Base-by-base conservation (phyloP, 2,329 filamentous ascomycete genomes). In the Pseudocercospora macadamiae region DNA sequence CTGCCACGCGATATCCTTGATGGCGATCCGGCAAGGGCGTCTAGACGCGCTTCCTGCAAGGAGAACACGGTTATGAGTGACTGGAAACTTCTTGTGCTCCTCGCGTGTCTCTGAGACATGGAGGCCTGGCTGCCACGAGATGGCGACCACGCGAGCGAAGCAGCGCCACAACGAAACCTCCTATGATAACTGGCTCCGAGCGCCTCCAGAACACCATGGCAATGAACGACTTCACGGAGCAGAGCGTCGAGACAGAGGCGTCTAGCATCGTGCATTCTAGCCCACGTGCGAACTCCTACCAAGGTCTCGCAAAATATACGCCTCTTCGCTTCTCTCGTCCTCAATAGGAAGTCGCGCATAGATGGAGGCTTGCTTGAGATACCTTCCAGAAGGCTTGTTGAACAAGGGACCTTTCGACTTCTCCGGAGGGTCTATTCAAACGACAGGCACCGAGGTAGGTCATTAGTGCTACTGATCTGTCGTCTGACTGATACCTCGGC, bases 311-410 rank as follows among this genome's bases (percentile, higher is more conserved):
- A 18, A 34, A 21, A 1, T 25, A 4, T 34, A 19, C 49, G 49
- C 49, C 49, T 52, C 49, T 34, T 49, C 51, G 51, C 51, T 53
- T 53, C 51, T 26, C 6, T 23, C 18, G 51, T 16, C 51, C 51
- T 16, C 4, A 53, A 37, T n/a, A 28, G 51, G 51, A 53, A 53
- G 36, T 42, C 51, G 28, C 51, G 36, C 47, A 34, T 49, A 49
- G 23, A 30, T 30, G 30, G 51, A 53, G 25, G 51, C 51, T 39
- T 39, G 36, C 30, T 23, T 42, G 12, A 39, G 42, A 30, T 42
- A 26, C 21, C 21, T 53, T 53, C 34, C 26, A 42, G 51, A 53
- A 53, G 32, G 34, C 51, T 23, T 28, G 51, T 25, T 14, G 51
- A 53, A 49, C n/a, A 19, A 3, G 3, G 7, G 5, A 32, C 3